phyloP scores from a whole-genome alignment of 495 filamentous ascomycete genomes.

The Hapsidospora chrysogenum region DNA sequence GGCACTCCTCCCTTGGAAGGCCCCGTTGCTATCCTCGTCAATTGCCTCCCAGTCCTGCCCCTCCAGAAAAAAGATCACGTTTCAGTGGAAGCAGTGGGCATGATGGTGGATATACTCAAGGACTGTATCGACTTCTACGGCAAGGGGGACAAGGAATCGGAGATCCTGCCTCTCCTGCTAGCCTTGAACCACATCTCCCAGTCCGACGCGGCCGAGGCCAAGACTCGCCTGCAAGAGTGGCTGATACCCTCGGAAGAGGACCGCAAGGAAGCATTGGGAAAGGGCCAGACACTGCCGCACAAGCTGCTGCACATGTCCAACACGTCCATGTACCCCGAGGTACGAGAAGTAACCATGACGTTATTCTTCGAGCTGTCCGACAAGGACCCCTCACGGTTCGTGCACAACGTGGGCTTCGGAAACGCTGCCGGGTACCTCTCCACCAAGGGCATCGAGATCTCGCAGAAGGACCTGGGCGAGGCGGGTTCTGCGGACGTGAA shows the following conservation, averaged over 20 bases:
- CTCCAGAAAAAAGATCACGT: neutral
- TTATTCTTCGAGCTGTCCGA: slow-evolving; percentile 78
- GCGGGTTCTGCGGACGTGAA: slow-evolving; percentile 36
- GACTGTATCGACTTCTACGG: slow-evolving; percentile 45
- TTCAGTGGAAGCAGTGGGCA: slow-evolving; percentile 12
- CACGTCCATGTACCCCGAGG: slow-evolving; percentile 45
- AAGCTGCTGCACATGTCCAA: slow-evolving; percentile 67
- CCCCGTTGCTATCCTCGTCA: neutral
- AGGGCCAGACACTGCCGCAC: slow-evolving; percentile 55
- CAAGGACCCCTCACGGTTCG: slow-evolving; percentile 52
- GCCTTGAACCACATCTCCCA: slow-evolving; percentile 56
- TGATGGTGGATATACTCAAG: slow-evolving; percentile 58
- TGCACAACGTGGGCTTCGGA: slow-evolving; percentile 77
- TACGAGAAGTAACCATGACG: slow-evolving; percentile 59
- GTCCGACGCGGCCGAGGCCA: slow-evolving; percentile 51
- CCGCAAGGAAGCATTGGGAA: slow-evolving; percentile 62
- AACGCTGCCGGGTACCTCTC: slow-evolving; percentile 77
- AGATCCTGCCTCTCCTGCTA: slow-evolving; percentile 43
- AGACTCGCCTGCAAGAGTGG: slow-evolving; percentile 40
- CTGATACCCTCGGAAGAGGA: slow-evolving; percentile 70
- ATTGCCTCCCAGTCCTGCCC: neutral
- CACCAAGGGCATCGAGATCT: slow-evolving; percentile 17
- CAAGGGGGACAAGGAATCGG: slow-evolving; percentile 47
- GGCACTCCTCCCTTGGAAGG: neutral
- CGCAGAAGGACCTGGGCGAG: slow-evolving; percentile 8